Conservation (phyloP, 2,329 filamentous ascomycete species). For the Emergomyces orientalis region DNA sequence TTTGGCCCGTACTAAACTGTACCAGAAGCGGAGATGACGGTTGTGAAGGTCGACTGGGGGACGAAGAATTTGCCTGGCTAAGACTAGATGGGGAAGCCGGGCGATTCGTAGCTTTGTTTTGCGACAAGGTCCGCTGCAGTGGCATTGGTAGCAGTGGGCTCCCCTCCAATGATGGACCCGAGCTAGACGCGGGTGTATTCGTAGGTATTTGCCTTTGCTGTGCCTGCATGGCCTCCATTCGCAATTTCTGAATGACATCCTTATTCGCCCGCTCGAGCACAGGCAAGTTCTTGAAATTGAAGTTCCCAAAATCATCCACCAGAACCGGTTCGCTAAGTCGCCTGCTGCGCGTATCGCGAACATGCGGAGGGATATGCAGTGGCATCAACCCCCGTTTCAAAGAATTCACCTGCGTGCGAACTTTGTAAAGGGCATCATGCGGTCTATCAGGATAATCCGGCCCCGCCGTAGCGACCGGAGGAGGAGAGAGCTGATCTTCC, state of each 20-base stretch:
- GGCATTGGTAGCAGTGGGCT: constrained; percentile 75
- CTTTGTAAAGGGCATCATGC: constrained; percentile 85
- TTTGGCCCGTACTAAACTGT: constrained; percentile 78
- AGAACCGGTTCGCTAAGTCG: constrained; percentile 82
- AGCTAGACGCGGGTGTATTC: constrained; percentile 40
- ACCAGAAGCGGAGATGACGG: constrained; percentile 88
- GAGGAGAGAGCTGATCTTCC: constrained; percentile 74
- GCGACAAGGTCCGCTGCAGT: constrained; percentile 72
- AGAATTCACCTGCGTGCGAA: constrained; percentile 75
- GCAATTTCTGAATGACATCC: constrained; percentile 92
- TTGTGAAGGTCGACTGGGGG: constrained; percentile 75
- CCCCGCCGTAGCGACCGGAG: constrained; percentile 49
- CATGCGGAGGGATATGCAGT: constrained; percentile 89
- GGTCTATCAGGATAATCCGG: constrained; percentile 75
- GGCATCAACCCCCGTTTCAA: constrained; percentile 91
- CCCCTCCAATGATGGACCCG: constrained; percentile 65
- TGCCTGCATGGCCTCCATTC: constrained; percentile 75
- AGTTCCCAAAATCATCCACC: constrained; percentile 89
- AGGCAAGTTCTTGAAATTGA: constrained; percentile 93
- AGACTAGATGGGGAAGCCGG: constrained; percentile 78
- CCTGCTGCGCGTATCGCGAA: constrained; percentile 79
- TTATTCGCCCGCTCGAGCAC: constrained; percentile 98
- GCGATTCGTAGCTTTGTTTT: constrained; percentile 66
- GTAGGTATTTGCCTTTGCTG: constrained; percentile 44
- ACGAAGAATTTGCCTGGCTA: constrained; percentile 75